Evolutionary conservation across 495 filamentous ascomycete genomes (phyloP).

Genomic region (Rusavskia elegans): DNA sequence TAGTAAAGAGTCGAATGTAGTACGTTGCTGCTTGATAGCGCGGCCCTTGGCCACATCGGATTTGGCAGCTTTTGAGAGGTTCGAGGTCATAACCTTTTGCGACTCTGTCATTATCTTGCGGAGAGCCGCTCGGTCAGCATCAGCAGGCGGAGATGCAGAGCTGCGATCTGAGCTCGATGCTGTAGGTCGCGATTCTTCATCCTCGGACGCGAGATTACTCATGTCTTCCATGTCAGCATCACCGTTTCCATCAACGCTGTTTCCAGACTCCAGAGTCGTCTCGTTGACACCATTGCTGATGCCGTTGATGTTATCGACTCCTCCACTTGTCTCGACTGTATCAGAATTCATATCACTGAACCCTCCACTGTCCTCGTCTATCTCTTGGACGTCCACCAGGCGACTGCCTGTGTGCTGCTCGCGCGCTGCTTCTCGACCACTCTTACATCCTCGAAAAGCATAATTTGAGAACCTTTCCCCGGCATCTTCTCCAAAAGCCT

Average conservation of each 20-base stretch:
- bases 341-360: constrained; percentile 9
- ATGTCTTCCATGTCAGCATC: constrained; percentile 17
- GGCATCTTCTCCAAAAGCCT: constrained; percentile 43
- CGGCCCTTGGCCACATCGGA: constrained; percentile 70
- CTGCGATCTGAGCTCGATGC: background rate
- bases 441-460: constrained; percentile 35
- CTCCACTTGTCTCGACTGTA: constrained; percentile 2
- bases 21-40: constrained; percentile 70
- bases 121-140: constrained; percentile 38
- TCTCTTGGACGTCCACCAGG: background rate
- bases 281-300: background rate
- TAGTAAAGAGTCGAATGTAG: constrained; percentile 71
- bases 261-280: constrained; percentile 3
- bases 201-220: background rate
- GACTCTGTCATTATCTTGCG: constrained; percentile 56
- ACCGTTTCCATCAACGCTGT: constrained; percentile 12
- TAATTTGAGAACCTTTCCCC: constrained; percentile 39
- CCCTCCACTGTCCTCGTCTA: constrained; percentile 9
- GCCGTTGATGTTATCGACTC: background rate
- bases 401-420: constrained; percentile 6
- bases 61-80: constrained; percentile 56
- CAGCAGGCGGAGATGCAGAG: background rate
- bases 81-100: constrained; percentile 49
- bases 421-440: background rate
- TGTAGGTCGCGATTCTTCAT: background rate